phyloP scores from a whole-genome alignment of 441 rosid species.

The Theobroma grandiflorum region DNA sequence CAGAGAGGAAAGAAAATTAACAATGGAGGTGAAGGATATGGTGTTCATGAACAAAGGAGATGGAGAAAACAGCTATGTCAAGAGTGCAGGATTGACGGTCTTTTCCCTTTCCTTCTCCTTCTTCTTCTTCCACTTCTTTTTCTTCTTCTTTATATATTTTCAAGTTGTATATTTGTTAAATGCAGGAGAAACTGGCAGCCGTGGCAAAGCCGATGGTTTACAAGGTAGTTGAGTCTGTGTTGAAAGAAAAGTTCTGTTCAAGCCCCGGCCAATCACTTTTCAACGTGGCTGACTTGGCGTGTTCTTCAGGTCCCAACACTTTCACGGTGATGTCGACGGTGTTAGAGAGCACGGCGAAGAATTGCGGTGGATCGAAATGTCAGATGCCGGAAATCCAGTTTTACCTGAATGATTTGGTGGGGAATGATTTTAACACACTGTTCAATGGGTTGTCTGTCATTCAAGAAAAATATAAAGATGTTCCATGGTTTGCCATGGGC shows the following conservation, averaged over 20 bases:
- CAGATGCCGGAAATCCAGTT: neutral
- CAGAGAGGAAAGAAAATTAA: neutral
- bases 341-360: neutral
- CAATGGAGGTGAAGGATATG: neutral
- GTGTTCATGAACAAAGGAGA: neutral
- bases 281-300: neutral
- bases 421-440: neutral
- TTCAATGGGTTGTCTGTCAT: neutral
- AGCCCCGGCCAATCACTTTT: neutral
- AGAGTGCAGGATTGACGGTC: neutral
- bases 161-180: neutral
- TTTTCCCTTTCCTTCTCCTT: neutral
- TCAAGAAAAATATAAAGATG: neutral
- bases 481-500: neutral
- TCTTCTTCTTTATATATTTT: too few species aligned
- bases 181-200: neutral
- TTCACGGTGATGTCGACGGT: neutral
- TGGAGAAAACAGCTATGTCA: neutral
- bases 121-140: neutral
- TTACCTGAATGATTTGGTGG: neutral
- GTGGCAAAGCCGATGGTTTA: neutral
- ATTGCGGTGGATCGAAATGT: neutral
- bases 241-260: neutral
- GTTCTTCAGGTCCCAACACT: neutral
- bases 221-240: neutral